A percentile compares a stretch with the other conserved stretches of the same genome.
These are phyloP conservation scores for Carex kokanica DNA, from an alignment of 176 grass and related monocot species.

Conservation along the genomic window DNA sequence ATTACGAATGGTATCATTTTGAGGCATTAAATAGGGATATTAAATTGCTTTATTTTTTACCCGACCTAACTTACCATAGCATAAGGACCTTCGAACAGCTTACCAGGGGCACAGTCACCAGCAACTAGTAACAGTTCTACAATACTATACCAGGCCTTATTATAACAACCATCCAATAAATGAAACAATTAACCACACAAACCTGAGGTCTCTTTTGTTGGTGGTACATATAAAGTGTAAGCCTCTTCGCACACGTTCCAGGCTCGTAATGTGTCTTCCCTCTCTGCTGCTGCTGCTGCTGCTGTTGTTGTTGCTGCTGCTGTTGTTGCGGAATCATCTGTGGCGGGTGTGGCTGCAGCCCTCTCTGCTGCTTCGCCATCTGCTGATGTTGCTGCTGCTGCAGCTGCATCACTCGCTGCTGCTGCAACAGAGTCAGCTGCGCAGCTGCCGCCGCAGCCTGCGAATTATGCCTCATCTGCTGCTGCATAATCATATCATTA, in stretches of 20 bases:
- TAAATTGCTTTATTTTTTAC: background rate
- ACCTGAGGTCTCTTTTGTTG: slow-evolving; percentile 94
- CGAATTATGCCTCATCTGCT: slow-evolving; percentile 64
- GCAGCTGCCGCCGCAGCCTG: slow-evolving; percentile 70
- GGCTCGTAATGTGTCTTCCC: slow-evolving; percentile 66
- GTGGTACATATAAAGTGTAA: slow-evolving; percentile 98
- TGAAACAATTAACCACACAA: slow-evolving; percentile 23
- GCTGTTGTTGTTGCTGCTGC: slow-evolving; percentile 56
- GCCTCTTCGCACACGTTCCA: slow-evolving; percentile 78
- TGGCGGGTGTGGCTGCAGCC: slow-evolving; percentile 43
- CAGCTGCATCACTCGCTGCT: slow-evolving; percentile 64
- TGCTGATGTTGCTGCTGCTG: slow-evolving; percentile 83
- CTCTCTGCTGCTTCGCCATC: slow-evolving; percentile 69
- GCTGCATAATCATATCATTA: slow-evolving; percentile 58
- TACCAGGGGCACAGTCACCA: background rate
- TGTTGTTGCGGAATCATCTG: slow-evolving; percentile 51
- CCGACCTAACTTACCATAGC: background rate
- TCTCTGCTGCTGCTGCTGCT: slow-evolving; percentile 38
- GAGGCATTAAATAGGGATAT: background rate
- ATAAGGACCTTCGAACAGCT: background rate
- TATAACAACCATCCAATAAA: background rate
- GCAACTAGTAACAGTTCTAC: background rate
- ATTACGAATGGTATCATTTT: background rate
- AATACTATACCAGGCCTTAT: background rate
- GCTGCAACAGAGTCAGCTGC: slow-evolving; percentile 67